Percentiles rank a stretch among this genome's conserved stretches.
Conservation (phyloP, 139 green algal species). For the Picochlorum sp. region DNA sequence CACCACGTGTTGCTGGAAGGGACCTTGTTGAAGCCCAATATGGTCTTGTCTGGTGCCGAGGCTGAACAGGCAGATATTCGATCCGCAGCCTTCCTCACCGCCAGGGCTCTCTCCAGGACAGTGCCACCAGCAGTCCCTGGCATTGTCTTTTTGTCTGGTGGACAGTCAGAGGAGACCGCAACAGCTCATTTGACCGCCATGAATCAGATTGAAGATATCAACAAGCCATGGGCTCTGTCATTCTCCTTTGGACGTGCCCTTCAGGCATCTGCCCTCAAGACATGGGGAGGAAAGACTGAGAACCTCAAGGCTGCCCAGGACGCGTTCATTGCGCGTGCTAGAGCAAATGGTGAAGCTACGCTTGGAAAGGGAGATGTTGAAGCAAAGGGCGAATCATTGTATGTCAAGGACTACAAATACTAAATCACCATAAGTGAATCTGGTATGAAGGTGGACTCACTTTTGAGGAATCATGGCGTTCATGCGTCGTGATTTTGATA, state of each 20-base stretch:
- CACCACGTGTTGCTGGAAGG: conserved; percentile 83
- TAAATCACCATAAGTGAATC: conserved; percentile 6
- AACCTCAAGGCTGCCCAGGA: conserved; percentile 49
- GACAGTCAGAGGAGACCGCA: conserved; percentile 74
- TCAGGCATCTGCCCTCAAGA: conserved; percentile 49
- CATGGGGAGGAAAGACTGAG: conserved; percentile 59
- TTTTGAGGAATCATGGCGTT: too few species aligned
- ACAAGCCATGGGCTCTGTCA: conserved; percentile 76
- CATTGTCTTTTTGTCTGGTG: conserved; percentile 68
- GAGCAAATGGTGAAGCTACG: conserved; percentile 54
- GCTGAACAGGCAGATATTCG: conserved; percentile 13
- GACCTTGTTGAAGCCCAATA: conserved; percentile 90
- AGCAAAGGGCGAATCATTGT: conserved; percentile 36
- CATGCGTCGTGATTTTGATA: too few species aligned
- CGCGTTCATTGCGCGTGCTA: conserved; percentile 51
- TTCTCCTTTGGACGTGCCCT: conserved; percentile 84
- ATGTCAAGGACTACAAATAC: conserved; percentile 44
- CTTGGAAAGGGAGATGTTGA: conserved; percentile 36
- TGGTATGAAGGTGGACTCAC: not conserved
- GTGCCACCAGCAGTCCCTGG: conserved; percentile 69
- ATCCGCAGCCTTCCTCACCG: conserved; percentile 41
- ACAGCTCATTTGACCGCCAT: conserved; percentile 71
- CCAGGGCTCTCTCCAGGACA: conserved; percentile 60
- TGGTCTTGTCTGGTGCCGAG: conserved; percentile 43
- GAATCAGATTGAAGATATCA: conserved; percentile 38